These are phyloP conservation scores for Penicillium sp. DNA, from an alignment of 2,329 filamentous ascomycete genomes.

Conservation along the genomic window DNA sequence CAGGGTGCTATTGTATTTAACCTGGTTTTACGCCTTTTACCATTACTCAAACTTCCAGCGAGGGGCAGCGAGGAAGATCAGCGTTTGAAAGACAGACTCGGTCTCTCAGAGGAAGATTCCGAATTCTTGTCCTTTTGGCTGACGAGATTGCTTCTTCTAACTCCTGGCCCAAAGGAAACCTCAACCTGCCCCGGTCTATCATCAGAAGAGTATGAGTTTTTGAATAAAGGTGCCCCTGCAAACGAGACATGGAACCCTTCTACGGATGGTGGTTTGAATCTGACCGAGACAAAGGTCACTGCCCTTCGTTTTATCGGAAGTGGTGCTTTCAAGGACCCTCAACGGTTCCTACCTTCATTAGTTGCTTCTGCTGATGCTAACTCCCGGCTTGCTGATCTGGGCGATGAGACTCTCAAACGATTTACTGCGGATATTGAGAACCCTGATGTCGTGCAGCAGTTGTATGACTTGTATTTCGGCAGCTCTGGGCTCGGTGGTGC, in stretches of 20 bases:
- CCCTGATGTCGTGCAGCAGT: slow-evolving; percentile 56
- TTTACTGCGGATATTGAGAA: slow-evolving; percentile 69
- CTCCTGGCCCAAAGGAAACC: slow-evolving; percentile 46
- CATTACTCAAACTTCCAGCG: slow-evolving; percentile 64
- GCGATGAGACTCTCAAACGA: slow-evolving; percentile 84
- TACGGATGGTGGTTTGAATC: slow-evolving; percentile 60
- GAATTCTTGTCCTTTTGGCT: slow-evolving; percentile 72
- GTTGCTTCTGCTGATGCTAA: slow-evolving; percentile 82
- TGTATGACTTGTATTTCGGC: slow-evolving; percentile 74
- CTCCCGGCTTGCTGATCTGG: slow-evolving; percentile 76
- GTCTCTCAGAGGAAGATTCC: slow-evolving; percentile 69
- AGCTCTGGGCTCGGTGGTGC: slow-evolving; percentile 47
- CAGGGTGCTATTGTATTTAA: slow-evolving; percentile 73
- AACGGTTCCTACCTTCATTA: slow-evolving; percentile 79
- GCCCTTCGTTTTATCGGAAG: slow-evolving; percentile 73
- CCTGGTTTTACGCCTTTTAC: slow-evolving; percentile 73
- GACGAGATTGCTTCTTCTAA: slow-evolving; percentile 71
- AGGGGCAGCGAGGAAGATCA: slow-evolving; percentile 77
- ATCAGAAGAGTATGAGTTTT: slow-evolving; percentile 65
- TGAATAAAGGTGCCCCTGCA: slow-evolving; percentile 57
- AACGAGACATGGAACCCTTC: slow-evolving; percentile 61
- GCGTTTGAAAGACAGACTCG: slow-evolving; percentile 63
- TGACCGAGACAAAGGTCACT: slow-evolving; percentile 68
- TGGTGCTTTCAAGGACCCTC: slow-evolving; percentile 77
- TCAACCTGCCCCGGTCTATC: slow-evolving; percentile 61